These are phyloP conservation scores for Cucumis sativus DNA, from an alignment of 306 rosid species.

Conservation along the genomic window Cucumber_9930_V3 NC_026658.2:26160001-26160500, in stretches of 20 bases:
- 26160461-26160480: constrained; percentile 31
- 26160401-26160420: background rate
- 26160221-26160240: background rate
- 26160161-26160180: background rate
- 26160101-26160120: background rate
- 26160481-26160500: constrained; percentile 95
- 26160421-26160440: background rate
- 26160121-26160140: background rate
- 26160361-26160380: background rate
- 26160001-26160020: background rate
- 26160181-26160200: background rate
- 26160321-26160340: background rate
- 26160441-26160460: background rate
- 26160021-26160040: background rate
- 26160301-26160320: background rate
- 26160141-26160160: background rate
- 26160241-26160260: too few relatives aligned
- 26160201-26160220: background rate
- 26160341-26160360: background rate
- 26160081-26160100: background rate
- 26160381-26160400: background rate
- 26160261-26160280: too few relatives aligned
- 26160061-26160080: background rate
- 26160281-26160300: background rate
- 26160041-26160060: background rate